Conservation (phyloP, 163 green algal genomes). For the Coccomyxa subellipsoidea region DNA sequence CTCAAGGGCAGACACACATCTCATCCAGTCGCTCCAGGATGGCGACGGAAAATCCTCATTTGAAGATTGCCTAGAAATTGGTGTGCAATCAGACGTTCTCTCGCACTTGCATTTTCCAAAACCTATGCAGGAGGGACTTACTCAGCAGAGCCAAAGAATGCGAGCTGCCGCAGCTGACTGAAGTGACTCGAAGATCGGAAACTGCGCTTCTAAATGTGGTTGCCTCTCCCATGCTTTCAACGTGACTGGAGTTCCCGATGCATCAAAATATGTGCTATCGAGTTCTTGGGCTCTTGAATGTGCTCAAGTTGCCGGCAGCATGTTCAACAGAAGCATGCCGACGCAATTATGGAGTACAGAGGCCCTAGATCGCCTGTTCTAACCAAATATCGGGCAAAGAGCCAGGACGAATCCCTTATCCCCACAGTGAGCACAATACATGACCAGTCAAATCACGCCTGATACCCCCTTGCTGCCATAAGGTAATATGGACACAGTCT, state of each 20-base stretch:
- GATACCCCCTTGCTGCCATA: not conserved
- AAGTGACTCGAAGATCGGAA: not conserved
- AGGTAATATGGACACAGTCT: not conserved
- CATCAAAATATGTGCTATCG: not conserved
- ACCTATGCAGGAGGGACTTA: not conserved
- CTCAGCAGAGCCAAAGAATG: slow-evolving; percentile 24
- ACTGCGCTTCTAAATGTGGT: not conserved
- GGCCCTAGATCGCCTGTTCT: not conserved
- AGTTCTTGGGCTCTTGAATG: not conserved
- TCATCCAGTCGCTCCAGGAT: too few species aligned
- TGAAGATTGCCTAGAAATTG: too few species aligned
- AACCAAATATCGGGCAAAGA: not conserved
- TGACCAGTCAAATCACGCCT: not conserved
- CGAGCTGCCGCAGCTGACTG: slow-evolving; percentile 24
- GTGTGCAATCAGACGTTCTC: too few species aligned
- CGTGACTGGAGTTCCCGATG: not conserved
- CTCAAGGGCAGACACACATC: too few species aligned
- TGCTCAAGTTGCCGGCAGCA: too few species aligned
- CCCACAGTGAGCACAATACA: not conserved
- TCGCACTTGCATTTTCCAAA: not conserved
- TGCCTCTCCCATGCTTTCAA: not conserved
- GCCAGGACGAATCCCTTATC: not conserved
- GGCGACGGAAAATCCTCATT: too few species aligned
- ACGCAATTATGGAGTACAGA: not conserved
- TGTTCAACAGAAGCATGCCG: too few species aligned